Percentiles rank a stretch among this genome's conserved stretches.
phyloP scores from a whole-genome alignment of 176 grass and related monocot species.

The Oryza rufipogon region DNA sequence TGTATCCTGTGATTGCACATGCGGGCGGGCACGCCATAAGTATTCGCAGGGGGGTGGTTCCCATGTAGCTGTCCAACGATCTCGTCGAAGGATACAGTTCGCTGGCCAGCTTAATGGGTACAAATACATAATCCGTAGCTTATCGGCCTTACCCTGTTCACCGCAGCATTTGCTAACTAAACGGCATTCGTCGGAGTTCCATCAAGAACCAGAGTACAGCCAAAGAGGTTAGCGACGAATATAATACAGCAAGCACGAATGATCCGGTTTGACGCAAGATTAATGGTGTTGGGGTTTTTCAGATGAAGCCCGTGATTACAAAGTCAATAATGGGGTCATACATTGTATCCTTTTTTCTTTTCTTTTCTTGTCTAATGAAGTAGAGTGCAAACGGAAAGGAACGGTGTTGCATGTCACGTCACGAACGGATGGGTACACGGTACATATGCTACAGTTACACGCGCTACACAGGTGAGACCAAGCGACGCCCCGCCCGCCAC shows the following conservation, averaged over 20 bases:
- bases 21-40: not conserved
- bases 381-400: not conserved
- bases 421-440: not conserved
- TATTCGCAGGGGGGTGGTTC: conserved; percentile 25
- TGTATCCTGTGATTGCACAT: conserved; percentile 39
- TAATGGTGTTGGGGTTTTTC: not conserved
- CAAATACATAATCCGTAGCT: not conserved
- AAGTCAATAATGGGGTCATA: not conserved
- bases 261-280: not conserved
- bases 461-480: not conserved
- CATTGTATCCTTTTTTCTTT: not conserved
- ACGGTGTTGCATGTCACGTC: not conserved
- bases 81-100: conserved; percentile 14
- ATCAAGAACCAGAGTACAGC: not conserved
- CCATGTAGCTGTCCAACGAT: conserved; percentile 42
- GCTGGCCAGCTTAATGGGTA: not conserved
- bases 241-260: not conserved
- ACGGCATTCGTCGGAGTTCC: conserved; percentile 9
- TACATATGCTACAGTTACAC: not conserved
- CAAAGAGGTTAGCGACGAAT: not conserved
- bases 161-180: not conserved
- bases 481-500: too few relatives aligned
- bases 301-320: not conserved
- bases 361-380: not conserved
- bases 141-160: not conserved